Base-by-base conservation (phyloP, 2,329 filamentous ascomycete genomes). In the Nothophaeocryptopus gaeumannii region DNA sequence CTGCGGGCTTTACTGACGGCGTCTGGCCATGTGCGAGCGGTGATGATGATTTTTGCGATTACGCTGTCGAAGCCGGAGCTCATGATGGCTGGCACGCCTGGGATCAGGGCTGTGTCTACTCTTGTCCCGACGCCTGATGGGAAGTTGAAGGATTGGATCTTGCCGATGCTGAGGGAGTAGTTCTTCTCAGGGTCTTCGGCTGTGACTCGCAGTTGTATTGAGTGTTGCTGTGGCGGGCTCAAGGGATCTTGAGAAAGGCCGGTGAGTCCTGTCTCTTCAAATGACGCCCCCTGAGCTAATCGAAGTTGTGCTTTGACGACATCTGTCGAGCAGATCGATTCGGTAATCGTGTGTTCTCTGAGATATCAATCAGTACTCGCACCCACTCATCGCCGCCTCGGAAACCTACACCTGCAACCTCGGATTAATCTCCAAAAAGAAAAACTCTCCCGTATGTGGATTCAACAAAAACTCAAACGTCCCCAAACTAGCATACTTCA, bases 381-480 rank as follows among this genome's bases (percentile, higher is more conserved):
- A n/a, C n/a, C n/a, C n/a, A n/a, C n/a, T n/a, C n/a, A n/a, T n/a
- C n/a, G n/a, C n/a, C n/a, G n/a, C 20, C 7, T 26, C 20, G 7
- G 20, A 26, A 26, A 26, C 20, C 20, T 26, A 26, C 34, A 84
- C 81, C 59, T 83, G 80, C 2, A 83, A 63, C 2, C 81, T 71
- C 0, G 81, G 80, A 47, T 84, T 84, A 54, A 83, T 73, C 58
- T 84, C 81, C 5, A 84, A 64, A 56, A 84, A 83, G 64, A 76
- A 83, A 62, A 77, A 80, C 16, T 79, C 73, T 1, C 63, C 62
- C 0, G 67, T 74, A 0, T 64, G 51, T 9, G 76, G 73, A 49
- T 78, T 78, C 10, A 83, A 73, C 0, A 86, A 70, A 50, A 85
- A 85, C 61, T 86, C 83, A 54, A 84, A 84, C 0, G 82, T 85